Evolutionary conservation across 345 rosid genomes (phyloP), one percentile per base, ranked within the genome.

Genomic region (Conringia planisiliqua): DNA sequence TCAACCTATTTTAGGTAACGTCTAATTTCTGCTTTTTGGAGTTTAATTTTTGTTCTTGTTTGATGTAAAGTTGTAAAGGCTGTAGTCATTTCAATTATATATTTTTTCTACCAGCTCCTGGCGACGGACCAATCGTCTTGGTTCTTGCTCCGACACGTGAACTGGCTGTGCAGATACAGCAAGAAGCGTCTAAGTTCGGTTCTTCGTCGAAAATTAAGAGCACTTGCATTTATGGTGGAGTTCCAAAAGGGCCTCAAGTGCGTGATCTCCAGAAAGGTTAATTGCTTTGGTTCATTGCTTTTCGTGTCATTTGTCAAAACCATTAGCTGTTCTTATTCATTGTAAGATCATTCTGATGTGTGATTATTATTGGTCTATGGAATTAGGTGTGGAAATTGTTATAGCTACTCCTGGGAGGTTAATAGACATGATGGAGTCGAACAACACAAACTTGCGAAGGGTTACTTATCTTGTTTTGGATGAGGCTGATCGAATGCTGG

Each of bases 191-290:
- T 69, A 96, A 96, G 76, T 96, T 96, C 68, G 99, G 99, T 66
- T 87, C 98, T 47, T 92, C 99, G 27, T 96, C 98, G 7, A 87
- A 84, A 82, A 92, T 96, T 61, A 96, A 96, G 80, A 92, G 77
- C 77, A 92, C 98, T 35, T 92, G 99, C 82, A 83, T 92, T 59
- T 96, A 96, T 63, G 99, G 99, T 74, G 99, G 99, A 76, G 99
- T 96, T 78, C 99, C 99, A 5, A 96, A 96, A 84, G 99, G 99
- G 78, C 99, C 99, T 78, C 99, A 96, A 82, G 97, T 96, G 71
- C 99, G 98, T 83, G 98, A 96, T 88, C 91, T 96, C 73, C 99
- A 92, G 85, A 96, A 96, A 89, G 99, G 99, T 95, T 68, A 82
- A 82, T 62, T 82, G 65, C 75, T 70, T 71, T 72, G 58, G 76